phyloP scores from a whole-genome alignment of 2,329 filamentous ascomycete genomes.

The Lachnellula willkommii region DNA sequence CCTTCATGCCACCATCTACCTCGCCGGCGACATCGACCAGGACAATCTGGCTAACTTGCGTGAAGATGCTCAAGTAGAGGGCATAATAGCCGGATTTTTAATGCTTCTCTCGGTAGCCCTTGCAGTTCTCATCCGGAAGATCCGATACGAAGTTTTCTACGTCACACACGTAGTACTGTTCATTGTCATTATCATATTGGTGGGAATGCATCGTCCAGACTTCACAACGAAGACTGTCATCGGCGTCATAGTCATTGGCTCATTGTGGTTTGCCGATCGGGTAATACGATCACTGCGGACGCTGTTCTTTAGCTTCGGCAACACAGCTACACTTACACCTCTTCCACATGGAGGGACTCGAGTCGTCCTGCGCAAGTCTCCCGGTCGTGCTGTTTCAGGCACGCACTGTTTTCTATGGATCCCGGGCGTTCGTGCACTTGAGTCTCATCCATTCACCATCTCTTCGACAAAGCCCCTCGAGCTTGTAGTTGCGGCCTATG shows the following conservation, averaged over 20 bases:
- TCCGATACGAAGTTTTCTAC: slow-evolving; percentile 52
- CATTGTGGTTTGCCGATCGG: slow-evolving; percentile 47
- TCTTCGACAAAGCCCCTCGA: slow-evolving; percentile 43
- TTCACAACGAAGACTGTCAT: slow-evolving; percentile 37
- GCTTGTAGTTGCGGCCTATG: slow-evolving; percentile 52
- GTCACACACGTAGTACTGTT: slow-evolving; percentile 46
- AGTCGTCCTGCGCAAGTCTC: slow-evolving; percentile 46
- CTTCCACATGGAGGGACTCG: slow-evolving; percentile 50
- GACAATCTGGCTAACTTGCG: slow-evolving; percentile 31
- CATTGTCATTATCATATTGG: slow-evolving; percentile 41
- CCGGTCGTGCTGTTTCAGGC: slow-evolving; percentile 42
- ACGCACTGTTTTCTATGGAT: slow-evolving; percentile 62
- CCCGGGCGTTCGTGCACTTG: slow-evolving; percentile 49
- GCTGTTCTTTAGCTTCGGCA: slow-evolving; percentile 42
- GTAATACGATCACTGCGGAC: slow-evolving; percentile 42
- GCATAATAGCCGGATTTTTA: slow-evolving; percentile 43
- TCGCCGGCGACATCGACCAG: slow-evolving; percentile 30
- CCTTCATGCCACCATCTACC: slow-evolving; percentile 43
- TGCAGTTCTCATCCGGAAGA: slow-evolving; percentile 37
- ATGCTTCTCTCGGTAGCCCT: slow-evolving; percentile 42
- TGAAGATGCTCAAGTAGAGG: slow-evolving; percentile 39
- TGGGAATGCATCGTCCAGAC: slow-evolving; percentile 48
- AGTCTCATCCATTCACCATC: slow-evolving; percentile 61
- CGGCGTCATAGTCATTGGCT: slow-evolving; percentile 38
- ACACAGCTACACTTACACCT: slow-evolving; percentile 47